These are phyloP conservation scores for Mycena leptocephala DNA, from an alignment of 768 basidiomycete species.

Conservation along the genomic window DNA sequence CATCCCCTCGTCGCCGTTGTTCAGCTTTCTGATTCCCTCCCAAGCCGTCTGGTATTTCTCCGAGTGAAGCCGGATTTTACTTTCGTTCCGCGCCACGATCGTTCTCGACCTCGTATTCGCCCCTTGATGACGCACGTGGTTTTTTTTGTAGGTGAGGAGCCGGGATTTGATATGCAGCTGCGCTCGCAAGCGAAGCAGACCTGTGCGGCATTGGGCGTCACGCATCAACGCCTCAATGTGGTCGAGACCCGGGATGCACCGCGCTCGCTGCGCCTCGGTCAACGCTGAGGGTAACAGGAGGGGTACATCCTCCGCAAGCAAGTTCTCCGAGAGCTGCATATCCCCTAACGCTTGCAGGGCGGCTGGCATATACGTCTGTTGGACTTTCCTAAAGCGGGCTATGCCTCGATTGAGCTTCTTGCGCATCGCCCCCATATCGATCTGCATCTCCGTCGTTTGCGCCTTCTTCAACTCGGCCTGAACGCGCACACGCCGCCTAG, in stretches of 20 bases:
- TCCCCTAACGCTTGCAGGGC: not conserved
- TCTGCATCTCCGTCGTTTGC: not conserved
- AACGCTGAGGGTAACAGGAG: constrained; percentile 16
- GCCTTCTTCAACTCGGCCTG: no score
- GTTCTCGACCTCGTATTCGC: constrained; percentile 28
- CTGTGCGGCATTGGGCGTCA: constrained; percentile 21
- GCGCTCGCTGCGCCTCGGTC: not conserved
- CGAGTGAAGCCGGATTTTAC: not conserved
- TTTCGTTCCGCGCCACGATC: not conserved
- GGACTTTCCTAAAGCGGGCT: constrained; percentile 8
- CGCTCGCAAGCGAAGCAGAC: not conserved
- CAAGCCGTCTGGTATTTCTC: constrained; percentile 11
- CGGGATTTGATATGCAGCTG: constrained; percentile 33
- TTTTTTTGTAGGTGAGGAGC: constrained; percentile 40
- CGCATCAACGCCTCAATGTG: constrained; percentile 5
- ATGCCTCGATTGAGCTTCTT: not conserved
- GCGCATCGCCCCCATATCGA: not conserved
- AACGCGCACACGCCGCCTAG: constrained; percentile 27
- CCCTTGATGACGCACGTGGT: constrained; percentile 42
- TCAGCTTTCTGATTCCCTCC: not conserved
- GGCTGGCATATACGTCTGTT: constrained; percentile 20
- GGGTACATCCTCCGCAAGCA: not conserved
- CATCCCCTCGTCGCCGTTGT: not conserved
- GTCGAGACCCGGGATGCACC: not conserved
- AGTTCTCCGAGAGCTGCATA: not conserved